Evolutionary conservation across 2,329 filamentous ascomycete genomes (phyloP).

Genomic region (Elsinoe ampelina): DNA sequence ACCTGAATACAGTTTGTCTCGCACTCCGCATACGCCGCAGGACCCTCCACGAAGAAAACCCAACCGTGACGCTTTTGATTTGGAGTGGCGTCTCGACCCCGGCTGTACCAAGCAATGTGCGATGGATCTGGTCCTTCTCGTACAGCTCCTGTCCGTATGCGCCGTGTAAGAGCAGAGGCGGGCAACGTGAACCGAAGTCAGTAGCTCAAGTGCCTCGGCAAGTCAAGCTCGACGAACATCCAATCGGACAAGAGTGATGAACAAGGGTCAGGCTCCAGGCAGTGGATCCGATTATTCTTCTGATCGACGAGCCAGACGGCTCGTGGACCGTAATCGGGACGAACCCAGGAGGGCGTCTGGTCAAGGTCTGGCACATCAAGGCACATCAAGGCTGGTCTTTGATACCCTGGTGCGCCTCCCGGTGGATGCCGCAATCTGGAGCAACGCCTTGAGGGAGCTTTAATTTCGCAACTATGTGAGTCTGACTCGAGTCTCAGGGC

Average conservation of each 20-base stretch:
- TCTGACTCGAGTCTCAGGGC: neutral
- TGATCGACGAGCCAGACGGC: conserved; percentile 10
- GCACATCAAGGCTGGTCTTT: neutral
- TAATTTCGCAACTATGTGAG: neutral
- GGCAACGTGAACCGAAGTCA: neutral
- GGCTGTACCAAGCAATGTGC: conserved; percentile 9
- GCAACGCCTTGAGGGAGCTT: conserved; percentile 2
- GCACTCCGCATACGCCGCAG: conserved; percentile 2
- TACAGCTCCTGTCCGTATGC: neutral
- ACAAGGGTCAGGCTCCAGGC: conserved; percentile 6
- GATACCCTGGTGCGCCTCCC: neutral
- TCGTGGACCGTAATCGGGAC: conserved; percentile 5
- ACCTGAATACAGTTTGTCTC: neutral
- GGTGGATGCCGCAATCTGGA: conserved; percentile 9
- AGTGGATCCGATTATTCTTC: conserved; percentile 6
- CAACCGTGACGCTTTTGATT: conserved; percentile 10
- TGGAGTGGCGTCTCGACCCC: conserved; percentile 10
- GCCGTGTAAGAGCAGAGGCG: neutral
- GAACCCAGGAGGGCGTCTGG: neutral
- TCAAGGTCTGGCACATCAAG: neutral
- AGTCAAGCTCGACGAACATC: neutral
- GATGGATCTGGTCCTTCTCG: neutral
- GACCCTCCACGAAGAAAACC: neutral
- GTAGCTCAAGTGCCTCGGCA: conserved; percentile 8
- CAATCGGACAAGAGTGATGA: neutral